Evolutionary conservation across 225 moss, liverwort and hornwort species (phyloP).

Genomic region (Bryum argenteum): DNA sequence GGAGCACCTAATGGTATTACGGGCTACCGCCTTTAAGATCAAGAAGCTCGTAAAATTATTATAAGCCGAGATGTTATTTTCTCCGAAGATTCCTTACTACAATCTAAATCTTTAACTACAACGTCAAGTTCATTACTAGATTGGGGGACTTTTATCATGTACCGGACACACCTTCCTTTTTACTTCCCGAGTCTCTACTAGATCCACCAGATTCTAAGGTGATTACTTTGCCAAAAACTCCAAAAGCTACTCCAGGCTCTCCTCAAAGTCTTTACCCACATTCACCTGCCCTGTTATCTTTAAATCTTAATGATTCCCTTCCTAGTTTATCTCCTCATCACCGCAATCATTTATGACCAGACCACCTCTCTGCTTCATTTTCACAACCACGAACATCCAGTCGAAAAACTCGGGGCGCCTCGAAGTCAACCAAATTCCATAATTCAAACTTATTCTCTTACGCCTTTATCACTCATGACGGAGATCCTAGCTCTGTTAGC

Average conservation of each 20-base stretch:
- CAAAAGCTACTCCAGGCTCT: not conserved
- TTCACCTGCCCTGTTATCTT: not conserved
- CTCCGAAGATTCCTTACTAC: not conserved
- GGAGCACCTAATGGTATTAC: not conserved
- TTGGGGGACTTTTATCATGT: not conserved
- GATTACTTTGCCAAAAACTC: not conserved
- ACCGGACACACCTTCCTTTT: not conserved
- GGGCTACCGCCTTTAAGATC: not conserved
- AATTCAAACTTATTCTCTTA: not conserved
- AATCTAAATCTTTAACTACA: not conserved
- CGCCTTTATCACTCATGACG: not conserved
- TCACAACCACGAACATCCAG: not conserved
- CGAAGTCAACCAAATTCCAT: not conserved
- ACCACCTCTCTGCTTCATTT: too few relatives aligned
- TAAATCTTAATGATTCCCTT: not conserved
- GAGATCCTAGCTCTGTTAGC: not conserved
- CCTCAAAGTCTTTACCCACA: not conserved
- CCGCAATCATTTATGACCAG: not conserved
- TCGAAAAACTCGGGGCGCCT: not conserved
- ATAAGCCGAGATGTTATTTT: not conserved
- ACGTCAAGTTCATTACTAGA: not conserved
- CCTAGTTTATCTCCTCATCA: not conserved
- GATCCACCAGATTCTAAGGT: not conserved
- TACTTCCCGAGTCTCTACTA: fast-evolving
- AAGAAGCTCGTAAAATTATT: not conserved